Evolutionary conservation across 2,329 filamentous ascomycete species (phyloP), one percentile per base, ranked within the genome.

Genomic region (Fusarium oligoseptatum): DNA sequence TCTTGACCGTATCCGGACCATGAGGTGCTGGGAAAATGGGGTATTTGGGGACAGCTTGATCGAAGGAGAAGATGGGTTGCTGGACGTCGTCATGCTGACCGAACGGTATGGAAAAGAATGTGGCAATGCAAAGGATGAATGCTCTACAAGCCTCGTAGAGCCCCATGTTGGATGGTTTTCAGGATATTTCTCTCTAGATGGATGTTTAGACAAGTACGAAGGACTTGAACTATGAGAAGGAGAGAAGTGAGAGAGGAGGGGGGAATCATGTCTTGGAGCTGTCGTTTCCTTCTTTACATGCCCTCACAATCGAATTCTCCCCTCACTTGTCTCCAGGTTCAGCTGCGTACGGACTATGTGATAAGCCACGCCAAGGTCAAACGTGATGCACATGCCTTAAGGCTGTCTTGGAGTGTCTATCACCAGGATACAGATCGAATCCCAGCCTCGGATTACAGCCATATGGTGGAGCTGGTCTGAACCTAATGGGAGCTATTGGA

Each of bases 41-140:
- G 15, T 48, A 50, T 34, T 32, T 22, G n/a, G 29, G 15, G 20
- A 15, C 1, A 4, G 20, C 15, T 7, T 36, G n/a, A 8, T 45
- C 60, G 22, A 37, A 32, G 20, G 60, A 55, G 43, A 63, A 52
- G 20, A 63, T 37, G 45, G 60, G 27, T 63, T 63, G 60, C 7
- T 63, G 41, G 34, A 34, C n/a, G 12, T 55, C 45, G 2, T 63
- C 24, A 17, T 52, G 17, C 17, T 63, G 60, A 17, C 36, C n/a
- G 10, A 63, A 29, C 0, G 60, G 60, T 29, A 41, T 63, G 24
- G 20, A 55, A n/a, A 63, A 20, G 60, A 63, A 63, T 12, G 60
- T 63, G n/a, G 60, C 34, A 52, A 63, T n/a, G 45, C 48, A 63
- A 32, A 63, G 60, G n/a, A 63, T 39, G 60, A 63, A 52, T 20